Base-by-base conservation (phyloP, 129 eudicot species). In the Lonicera japonica region DNA sequence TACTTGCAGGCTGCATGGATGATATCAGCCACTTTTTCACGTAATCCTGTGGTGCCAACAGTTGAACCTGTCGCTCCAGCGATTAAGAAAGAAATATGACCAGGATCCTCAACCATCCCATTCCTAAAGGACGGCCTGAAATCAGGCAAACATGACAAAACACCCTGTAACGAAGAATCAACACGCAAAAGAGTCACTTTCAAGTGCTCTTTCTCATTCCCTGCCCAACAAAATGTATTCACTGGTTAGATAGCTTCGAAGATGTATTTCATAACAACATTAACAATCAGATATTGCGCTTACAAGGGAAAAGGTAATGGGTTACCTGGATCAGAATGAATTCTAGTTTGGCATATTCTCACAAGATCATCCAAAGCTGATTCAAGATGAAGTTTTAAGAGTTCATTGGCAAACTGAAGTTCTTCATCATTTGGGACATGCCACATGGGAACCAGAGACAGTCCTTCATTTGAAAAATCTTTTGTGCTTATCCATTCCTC, bases 141-240 rank as follows among this genome's bases (percentile, higher is more conserved):
- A 80, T 94, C 96, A 56, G 99, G 96, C 77, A 94, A 83, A 78
- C 99, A 94, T 70, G 99, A 94, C 64, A 82, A 74, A 70, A 94
- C 95, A 71, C 99, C 96, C 81, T 94, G 99, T 60, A 94, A 63
- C 65, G 96, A 85, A 62, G 99, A 94, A 70, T 88, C 89, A 25
- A 94, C 71, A 39, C 99, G 96, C 63, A 94, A 72, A 67, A 94
- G 95, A 56, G 99, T 85, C 80, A 94, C 99, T 78, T 94, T 94
- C 73, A 94, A 78, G 87, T 94, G 95, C 48, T 94, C 96, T 81
- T 94, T 94, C 79, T 94, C 86, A 47, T 69, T 84, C 66, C 99
- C 96, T 94, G 84, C 61, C 5, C 59, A 79, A 43, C 46, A 67
- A 51, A 79, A 62, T n/a, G 54, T 63, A 64, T 39, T 23, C 18